These are phyloP conservation scores for Phytophthora tentaculata DNA, from an alignment of 352 stramenopile species.

Conservation along the genomic window DNA sequence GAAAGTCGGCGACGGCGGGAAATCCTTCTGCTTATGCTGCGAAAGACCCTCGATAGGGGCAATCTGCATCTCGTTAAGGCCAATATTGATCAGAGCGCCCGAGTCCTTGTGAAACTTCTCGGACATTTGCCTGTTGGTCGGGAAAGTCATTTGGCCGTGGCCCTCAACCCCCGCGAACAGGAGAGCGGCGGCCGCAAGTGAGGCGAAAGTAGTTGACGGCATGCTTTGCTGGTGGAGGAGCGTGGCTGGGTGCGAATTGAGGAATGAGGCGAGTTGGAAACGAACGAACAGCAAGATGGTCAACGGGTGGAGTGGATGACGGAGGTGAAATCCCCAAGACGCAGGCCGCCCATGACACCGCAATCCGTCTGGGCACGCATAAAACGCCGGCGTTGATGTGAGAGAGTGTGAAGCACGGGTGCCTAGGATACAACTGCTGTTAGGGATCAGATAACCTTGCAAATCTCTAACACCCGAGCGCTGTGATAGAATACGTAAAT, in stretches of 20 bases:
- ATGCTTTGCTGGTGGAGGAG: constrained; percentile 32
- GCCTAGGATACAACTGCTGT: constrained; percentile 7
- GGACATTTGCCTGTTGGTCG: constrained; percentile 26
- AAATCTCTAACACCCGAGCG: not conserved
- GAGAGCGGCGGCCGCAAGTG: constrained; percentile 1
- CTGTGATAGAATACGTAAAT: not conserved
- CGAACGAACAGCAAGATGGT: constrained; percentile 19
- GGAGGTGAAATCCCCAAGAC: not conserved
- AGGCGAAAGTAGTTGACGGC: constrained; percentile 23
- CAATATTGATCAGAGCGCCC: constrained; percentile 41
- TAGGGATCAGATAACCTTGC: constrained; percentile 10
- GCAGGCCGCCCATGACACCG: not conserved
- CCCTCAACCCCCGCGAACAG: constrained; percentile 9
- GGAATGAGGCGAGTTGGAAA: constrained; percentile 19
- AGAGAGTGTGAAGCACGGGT: not conserved
- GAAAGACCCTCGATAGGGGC: constrained; percentile 38
- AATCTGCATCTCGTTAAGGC: constrained; percentile 37
- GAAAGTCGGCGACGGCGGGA: constrained; percentile 34
- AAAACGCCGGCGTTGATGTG: not conserved
- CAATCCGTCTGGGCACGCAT: not conserved
- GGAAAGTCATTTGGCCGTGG: constrained; percentile 15
- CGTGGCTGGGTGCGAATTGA: constrained; percentile 27
- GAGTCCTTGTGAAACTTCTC: constrained; percentile 32
- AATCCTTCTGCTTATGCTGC: constrained; percentile 38
- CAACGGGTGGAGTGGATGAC: constrained; percentile 3